Evolutionary conservation across 768 basidiomycete genomes (phyloP), one percentile per base, ranked within the genome.

Genomic region (Kwoniella europaea): DNA sequence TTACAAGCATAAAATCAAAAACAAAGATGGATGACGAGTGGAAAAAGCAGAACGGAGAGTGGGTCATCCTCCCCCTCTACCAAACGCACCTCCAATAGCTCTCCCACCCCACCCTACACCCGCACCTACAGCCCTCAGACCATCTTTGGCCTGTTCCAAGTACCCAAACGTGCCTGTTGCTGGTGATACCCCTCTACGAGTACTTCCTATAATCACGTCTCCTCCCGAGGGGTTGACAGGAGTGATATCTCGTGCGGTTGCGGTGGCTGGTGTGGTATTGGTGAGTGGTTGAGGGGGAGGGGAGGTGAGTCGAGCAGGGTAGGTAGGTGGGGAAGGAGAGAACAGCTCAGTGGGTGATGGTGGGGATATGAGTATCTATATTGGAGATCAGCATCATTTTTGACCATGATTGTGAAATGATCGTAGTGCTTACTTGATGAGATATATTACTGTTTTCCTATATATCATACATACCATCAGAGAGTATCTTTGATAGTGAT

Each of bases 81-180:
- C 68, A 27, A 70, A 70, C 4, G 68, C 68, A 13, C 63, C 68
- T 12, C 68, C 68, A 27, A 70, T 65, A 41, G 68, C 78, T 60
- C 77, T 67, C 27, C 72, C 74, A 44, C 76, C 72, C 79, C 79
- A 81, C 2, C 79, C 79, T 22, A 76, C 77, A 4, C 71, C 78
- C 1, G 74, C 77, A 2, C 80, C 76, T 7, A 81, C 80, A 22
- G 77, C 78, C 50, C 78, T 61, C 41, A 82, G 53, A 7, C 80
- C 81, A 27, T 79, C 81, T 67, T 76, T 81, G 3, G 78, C 81
- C 63, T 80, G 78, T 55, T 81, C 81, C 64, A 82, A 56, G 59
- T 82, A 82, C 15, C 79, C 79, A 64, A 76, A 15, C 7, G 69
- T 59, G 5, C 65, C 76, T 12, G 56, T 42, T 15, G 70, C 69